phyloP scores from a whole-genome alignment of 1,284 basidiomycete species.

The Ceratobasidium sp. region DNA sequence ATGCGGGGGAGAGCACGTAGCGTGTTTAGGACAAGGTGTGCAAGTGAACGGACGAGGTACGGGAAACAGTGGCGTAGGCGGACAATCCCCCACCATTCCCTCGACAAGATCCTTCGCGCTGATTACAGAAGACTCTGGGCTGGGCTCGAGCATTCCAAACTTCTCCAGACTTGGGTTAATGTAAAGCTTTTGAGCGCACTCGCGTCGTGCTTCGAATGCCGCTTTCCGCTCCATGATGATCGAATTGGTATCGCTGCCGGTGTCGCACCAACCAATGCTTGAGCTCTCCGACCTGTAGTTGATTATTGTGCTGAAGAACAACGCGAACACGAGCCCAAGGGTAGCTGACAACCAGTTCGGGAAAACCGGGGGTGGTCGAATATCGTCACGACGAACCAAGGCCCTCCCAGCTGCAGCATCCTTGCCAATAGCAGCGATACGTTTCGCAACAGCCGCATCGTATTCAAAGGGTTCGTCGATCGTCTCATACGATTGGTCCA shows the following conservation, averaged over 20 bases:
- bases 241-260: conserved; percentile 51
- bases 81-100: conserved; percentile 53
- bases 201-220: conserved; percentile 35
- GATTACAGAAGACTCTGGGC: background rate
- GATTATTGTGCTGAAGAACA: conserved; percentile 44
- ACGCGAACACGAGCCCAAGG: conserved; percentile 42
- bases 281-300: conserved; percentile 52
- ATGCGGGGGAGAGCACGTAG: conserved; percentile 68
- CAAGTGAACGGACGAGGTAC: conserved; percentile 74
- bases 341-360: conserved; percentile 47
- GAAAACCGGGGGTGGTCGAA: conserved; percentile 45
- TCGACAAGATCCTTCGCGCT: conserved; percentile 16
- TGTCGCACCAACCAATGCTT: conserved; percentile 57
- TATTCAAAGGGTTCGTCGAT: conserved; percentile 48
- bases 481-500: conserved; percentile 49
- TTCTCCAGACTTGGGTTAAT: conserved; percentile 8
- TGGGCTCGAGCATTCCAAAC: conserved; percentile 14
- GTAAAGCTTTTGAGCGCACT: conserved; percentile 30
- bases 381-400: conserved; percentile 34
- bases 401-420: conserved; percentile 44
- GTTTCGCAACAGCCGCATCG: conserved; percentile 42
- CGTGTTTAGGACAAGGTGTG: conserved; percentile 85
- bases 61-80: conserved; percentile 62
- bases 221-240: conserved; percentile 48
- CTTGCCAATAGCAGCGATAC: conserved; percentile 43